These are phyloP conservation scores for Umbelopsis sp. DNA, from an alignment of 192 early-diverging fungal species.

Conservation along the genomic window DNA sequence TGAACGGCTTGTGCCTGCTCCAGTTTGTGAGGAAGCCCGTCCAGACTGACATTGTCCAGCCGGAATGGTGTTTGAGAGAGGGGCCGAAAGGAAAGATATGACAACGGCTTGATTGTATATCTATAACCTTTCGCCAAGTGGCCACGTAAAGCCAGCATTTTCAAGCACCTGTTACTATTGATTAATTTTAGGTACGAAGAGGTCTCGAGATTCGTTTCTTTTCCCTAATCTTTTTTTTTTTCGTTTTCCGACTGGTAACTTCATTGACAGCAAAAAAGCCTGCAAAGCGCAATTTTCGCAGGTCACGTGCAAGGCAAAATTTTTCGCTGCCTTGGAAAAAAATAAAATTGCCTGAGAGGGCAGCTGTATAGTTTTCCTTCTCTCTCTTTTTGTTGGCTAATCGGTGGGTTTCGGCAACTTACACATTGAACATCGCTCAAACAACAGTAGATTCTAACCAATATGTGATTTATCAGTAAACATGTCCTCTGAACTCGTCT, in stretches of 20 bases:
- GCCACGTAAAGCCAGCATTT: conserved; percentile 5
- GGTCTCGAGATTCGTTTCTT: neutral
- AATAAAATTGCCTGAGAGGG: conserved; percentile 14
- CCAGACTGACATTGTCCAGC: neutral
- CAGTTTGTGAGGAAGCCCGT: too few relatives aligned
- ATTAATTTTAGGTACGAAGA: neutral
- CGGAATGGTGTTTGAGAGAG: neutral
- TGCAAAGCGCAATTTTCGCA: too few relatives aligned
- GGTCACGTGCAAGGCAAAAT: conserved; percentile 18
- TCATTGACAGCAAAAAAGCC: too few relatives aligned
- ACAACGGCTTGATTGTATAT: neutral
- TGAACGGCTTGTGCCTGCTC: neutral
- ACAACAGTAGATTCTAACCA: neutral
- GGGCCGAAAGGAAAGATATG: neutral
- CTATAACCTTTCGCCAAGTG: neutral
- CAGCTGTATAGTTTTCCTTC: conserved; percentile 5
- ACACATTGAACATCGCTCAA: neutral
- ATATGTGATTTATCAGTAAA: conserved; percentile 27
- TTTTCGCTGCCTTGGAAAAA: conserved; percentile 18
- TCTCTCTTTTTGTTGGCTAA: conserved; percentile 24
- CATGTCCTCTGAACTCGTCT: conserved; percentile 46
- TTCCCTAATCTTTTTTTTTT: neutral
- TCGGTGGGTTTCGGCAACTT: conserved; percentile 9
- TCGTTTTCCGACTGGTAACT: neutral
- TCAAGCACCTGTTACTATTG: neutral